Base-by-base conservation (phyloP, 2,329 filamentous ascomycete genomes). In the Daldinia sp. region DNA sequence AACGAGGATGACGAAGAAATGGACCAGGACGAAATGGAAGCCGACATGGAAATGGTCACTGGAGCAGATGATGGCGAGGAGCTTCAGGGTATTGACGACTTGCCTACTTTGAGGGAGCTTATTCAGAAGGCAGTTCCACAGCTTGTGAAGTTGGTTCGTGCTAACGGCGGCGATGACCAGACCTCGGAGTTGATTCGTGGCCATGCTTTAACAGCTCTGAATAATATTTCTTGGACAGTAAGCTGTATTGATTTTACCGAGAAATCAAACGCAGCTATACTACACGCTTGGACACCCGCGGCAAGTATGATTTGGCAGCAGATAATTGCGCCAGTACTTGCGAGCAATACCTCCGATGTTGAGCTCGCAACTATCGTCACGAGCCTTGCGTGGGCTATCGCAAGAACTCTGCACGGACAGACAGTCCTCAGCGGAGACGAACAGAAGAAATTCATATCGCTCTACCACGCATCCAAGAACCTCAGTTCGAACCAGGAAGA, bases 181-280 rank as follows among this genome's bases (percentile, higher is more conserved):
- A 74, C 79, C 15, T 76, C 74, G 6, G 60, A 82, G 12, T 75
- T 81, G 6, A 79, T 90, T 44, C 87, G 87, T 69, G 78, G 78
- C 20, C 83, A 86, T 71, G 86, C 89, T 18, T 79, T 92, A 26
- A 86, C 87, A 1, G 85, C 88, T 15, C 82, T 92, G 65, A 90
- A 88, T 81, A 92, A 92, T 78, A 86, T 91, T 60, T 83, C 89
- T 60, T 92, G 90, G 89, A 89, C 89, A 10, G 81, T 90, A 44
- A 89, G 87, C 7, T 85, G 86, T 73, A 81, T 89, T 72, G 88
- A 90, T 77, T 89, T 89, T 73, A 81, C 83, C 26, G 83, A 86
- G 35, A 79, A 80, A n/a, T 82, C 83, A 58, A 88, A 88, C 75
- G 79, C 82, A 3, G 80, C 81, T 63, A 82, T 91, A 62, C 82